These are phyloP conservation scores for Gamsiella multidivaricata DNA, from an alignment of 192 early-diverging fungal species.

Conservation along the genomic window DNA sequence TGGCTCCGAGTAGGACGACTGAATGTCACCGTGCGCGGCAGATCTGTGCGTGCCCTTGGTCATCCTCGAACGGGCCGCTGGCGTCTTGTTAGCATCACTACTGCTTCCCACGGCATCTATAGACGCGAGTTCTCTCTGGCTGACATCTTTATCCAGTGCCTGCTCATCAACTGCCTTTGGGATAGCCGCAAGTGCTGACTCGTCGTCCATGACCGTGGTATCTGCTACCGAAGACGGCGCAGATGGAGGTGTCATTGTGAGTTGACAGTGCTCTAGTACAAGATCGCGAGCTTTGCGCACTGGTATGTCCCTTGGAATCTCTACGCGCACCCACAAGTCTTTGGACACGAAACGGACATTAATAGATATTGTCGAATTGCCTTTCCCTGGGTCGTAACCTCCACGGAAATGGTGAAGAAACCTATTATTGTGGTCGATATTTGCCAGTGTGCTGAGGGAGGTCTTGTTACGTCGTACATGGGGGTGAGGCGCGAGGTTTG, in stretches of 20 bases:
- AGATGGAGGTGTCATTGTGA: constrained; percentile 17
- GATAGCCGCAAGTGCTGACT: neutral
- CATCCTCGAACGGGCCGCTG: neutral
- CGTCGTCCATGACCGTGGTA: constrained; percentile 3
- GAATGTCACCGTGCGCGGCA: neutral
- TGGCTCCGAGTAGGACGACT: constrained; percentile 4
- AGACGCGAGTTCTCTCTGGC: too few species aligned
- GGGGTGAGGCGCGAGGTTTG: constrained; percentile 4
- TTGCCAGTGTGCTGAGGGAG: constrained; percentile 29
- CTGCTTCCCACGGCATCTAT: too few species aligned
- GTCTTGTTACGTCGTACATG: constrained; percentile 21
- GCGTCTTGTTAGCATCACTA: neutral
- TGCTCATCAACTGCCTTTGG: neutral
- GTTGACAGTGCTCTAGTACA: constrained; percentile 29
- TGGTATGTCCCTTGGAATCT: constrained; percentile 32
- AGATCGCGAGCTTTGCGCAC: constrained; percentile 37
- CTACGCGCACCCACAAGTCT: constrained; percentile 36
- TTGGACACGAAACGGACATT: constrained; percentile 36
- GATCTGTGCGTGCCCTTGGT: constrained; percentile 2
- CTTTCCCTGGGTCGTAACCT: constrained; percentile 12
- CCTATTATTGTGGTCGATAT: constrained; percentile 25
- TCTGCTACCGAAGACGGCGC: constrained; percentile 32
- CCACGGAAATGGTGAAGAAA: constrained; percentile 9
- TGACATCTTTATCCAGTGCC: neutral
- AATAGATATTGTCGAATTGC: constrained; percentile 19